Evolutionary conservation across 140 eudicot species (phyloP).

Genomic region (Oenanthe javanica): DNA sequence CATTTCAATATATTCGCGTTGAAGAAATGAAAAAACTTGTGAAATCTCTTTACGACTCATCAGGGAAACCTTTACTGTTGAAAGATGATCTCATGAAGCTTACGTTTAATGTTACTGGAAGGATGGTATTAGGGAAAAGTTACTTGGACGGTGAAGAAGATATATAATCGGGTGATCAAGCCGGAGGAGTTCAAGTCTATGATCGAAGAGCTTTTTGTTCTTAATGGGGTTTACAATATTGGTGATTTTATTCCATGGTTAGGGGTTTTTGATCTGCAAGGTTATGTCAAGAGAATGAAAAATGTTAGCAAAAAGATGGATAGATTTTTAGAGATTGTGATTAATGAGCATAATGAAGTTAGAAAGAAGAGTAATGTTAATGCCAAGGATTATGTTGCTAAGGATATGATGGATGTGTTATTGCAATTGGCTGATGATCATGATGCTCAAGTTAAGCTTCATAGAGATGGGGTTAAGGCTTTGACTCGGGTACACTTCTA

Average conservation of each 20-base stretch:
- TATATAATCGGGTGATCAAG: conserved; percentile 22
- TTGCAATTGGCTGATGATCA: conserved; percentile 78
- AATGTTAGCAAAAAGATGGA: conserved; percentile 56
- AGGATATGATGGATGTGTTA: conserved; percentile 83
- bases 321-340: conserved; percentile 64
- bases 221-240: conserved; percentile 74
- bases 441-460: conserved; percentile 58
- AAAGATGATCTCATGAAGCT: conserved; percentile 54
- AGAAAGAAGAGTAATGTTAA: conserved; percentile 19
- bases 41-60: conserved; percentile 5
- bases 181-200: conserved; percentile 57
- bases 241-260: conserved; percentile 76
- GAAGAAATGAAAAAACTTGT: conserved; percentile 53
- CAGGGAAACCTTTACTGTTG: conserved; percentile 25
- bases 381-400: conserved; percentile 26
- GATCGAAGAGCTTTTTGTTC: conserved; percentile 64
- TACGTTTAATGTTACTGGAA: conserved; percentile 73
- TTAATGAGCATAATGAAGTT: conserved; percentile 59
- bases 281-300: conserved; percentile 91
- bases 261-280: conserved; percentile 69
- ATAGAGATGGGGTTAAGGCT: conserved; percentile 80
- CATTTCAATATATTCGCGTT: conserved; percentile 67
- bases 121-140: conserved; percentile 80
- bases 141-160: conserved; percentile 28
- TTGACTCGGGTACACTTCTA: conserved; percentile 47